Conservation (phyloP, 768 basidiomycete species). For the Lepiota subincarnata region DNA sequence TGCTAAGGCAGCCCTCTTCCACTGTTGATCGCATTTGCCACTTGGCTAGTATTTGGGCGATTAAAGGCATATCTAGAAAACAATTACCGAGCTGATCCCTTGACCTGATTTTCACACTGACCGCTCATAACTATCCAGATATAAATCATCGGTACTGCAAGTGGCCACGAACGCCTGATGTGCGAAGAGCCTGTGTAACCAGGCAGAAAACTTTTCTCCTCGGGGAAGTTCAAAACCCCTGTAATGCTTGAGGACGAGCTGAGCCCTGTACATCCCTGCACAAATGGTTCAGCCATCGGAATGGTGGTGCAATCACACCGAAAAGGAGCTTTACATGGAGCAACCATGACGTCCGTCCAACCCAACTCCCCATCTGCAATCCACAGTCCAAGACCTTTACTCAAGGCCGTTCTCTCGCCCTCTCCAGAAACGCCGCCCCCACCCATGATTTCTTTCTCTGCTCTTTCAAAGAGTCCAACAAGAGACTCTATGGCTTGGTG, state of each 20-base stretch:
- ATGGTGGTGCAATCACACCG: not conserved
- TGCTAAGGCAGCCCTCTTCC: constrained; percentile 55
- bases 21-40: constrained; percentile 70
- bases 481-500: constrained; percentile 46
- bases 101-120: constrained; percentile 18
- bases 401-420: constrained; percentile 34
- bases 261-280: constrained; percentile 68
- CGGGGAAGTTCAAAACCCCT: constrained; percentile 58
- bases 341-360: constrained; percentile 64
- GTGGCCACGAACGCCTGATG: constrained; percentile 66
- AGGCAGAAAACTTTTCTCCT: constrained; percentile 45
- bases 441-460: constrained; percentile 40
- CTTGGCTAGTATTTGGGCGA: constrained; percentile 71
- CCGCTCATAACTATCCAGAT: constrained; percentile 73
- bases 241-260: constrained; percentile 60
- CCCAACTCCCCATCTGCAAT: constrained; percentile 49
- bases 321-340: constrained; percentile 52
- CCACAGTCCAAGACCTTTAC: constrained; percentile 55
- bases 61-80: constrained; percentile 66
- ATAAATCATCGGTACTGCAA: constrained; percentile 63
- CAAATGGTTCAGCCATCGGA: constrained; percentile 1
- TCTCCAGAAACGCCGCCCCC: constrained; percentile 35
- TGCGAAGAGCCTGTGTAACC: constrained; percentile 48
- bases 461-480: constrained; percentile 51
- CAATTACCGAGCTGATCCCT: constrained; percentile 1